Base-by-base conservation (phyloP, 495 filamentous ascomycete species). In the Penicillium maclennaniae region DNA sequence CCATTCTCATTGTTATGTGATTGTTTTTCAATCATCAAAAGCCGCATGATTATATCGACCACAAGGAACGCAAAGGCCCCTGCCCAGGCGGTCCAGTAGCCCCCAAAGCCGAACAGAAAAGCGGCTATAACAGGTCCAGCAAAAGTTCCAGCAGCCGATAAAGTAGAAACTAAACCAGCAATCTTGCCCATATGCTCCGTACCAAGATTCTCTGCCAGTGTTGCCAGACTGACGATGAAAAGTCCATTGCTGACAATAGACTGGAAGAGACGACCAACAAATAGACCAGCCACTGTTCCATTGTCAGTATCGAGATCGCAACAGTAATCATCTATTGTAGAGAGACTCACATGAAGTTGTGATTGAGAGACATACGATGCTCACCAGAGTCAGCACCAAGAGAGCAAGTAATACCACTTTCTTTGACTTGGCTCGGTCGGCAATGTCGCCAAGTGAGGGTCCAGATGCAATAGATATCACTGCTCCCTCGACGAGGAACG, bases 11-110 rank as follows among this genome's bases (percentile, higher is more conserved):
- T 19, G 38, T 40, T 9, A 8, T 45, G 28, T 5, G 19, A 28
- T 16, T 43, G 56, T 5, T 60, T 61, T 51, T 69, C 66, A n/a
- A 68, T 47, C 61, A 71, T 69, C 9, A 69, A 15, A 21, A 69
- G 19, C 9, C 68, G 63, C 62, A 71, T 59, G 17, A 61, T 34
- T 26, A 66, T 66, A 41, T 71, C 66, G n/a, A 63, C 42, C 3
- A 62, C 7, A 3, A 71, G 45, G 6, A 68, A 56, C 0, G 36
- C 41, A 31, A 58, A 40, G 1, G 56, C 62, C 7, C 55, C 61
- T 3, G 39, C 40, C 68, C 68, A 71, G 0, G 68, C 60, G 2
- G 38, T 23, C 68, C 68, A 71, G 34, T 71, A 71, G 0, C 66
- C 66, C 9, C 55, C 64, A 3, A 61, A 34, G 21, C 47, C 52